Base-by-base conservation (phyloP, 495 filamentous ascomycete species). In the Achaetomiella virescens region DNA sequence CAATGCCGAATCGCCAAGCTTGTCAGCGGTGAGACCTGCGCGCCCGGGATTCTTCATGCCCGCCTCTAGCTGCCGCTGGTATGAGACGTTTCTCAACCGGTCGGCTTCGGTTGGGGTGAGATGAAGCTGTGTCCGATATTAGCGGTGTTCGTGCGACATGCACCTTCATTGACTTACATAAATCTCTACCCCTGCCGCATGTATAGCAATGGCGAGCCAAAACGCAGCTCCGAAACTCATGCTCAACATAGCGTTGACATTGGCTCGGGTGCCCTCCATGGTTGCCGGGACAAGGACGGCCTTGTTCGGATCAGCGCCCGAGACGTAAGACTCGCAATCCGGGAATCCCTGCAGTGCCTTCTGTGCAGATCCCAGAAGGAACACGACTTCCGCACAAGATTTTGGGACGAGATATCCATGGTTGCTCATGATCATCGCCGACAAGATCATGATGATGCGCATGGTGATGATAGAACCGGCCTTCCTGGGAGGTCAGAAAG, bases 171-270 rank as follows among this genome's bases (percentile, higher is more conserved):
- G 3, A 43, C 63, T 60, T 15, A 82, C 62, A 60, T 83, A 83
- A 8, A 82, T 62, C 61, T 84, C 81, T 2, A 80, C 69, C 0
- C 74, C 78, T 41, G 78, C 35, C 7, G 66, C 65, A 62, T 84
- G 79, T 6, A 82, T 21, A 3, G 70, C 33, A 0, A 80, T 27
- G 0, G 77, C 67, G 2, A 84, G 46, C 76, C 75, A 81, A 1
- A 75, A 7, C 0, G 69, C 70, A 44, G 69, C 66, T 6, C 72
- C 77, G 60, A 82, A 82, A 5, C 25, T 56, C 2, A 74, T 18
- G 6, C 59, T 64, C 2, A 80, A 54, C 1, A 60, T 67, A 9
- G 72, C 66, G 0, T 57, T 69, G 7, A 67, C 62, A 25, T 75
- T 55, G 11, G 61, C 65, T 3, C 45, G 29, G 22, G 55, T 53